phyloP scores from a whole-genome alignment of 495 filamentous ascomycete species.

The Wilcoxina mikolae region DNA sequence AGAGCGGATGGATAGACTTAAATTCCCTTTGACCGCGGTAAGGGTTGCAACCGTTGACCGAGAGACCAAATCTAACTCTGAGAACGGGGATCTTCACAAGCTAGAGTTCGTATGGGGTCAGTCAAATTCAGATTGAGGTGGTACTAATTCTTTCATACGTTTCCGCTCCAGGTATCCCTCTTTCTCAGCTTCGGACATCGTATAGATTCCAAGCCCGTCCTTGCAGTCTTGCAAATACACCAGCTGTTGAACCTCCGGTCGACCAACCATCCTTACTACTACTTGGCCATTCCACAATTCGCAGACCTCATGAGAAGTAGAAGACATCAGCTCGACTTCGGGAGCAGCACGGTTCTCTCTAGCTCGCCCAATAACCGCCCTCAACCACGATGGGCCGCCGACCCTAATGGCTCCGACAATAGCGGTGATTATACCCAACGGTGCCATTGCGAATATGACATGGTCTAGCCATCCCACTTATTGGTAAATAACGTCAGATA shows the following conservation, averaged over 20 bases:
- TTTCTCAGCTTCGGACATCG: not conserved
- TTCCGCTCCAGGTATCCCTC: not conserved
- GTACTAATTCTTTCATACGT: not conserved
- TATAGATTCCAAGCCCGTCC: not conserved
- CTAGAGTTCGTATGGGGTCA: too few species aligned
- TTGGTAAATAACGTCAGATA: not conserved
- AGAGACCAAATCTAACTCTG: not conserved
- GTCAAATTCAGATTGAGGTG: too few species aligned
- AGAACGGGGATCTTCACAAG: not conserved
- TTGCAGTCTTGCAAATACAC: conserved; percentile 8
- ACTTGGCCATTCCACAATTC: conserved; percentile 27
- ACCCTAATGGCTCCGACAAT: too few species aligned
- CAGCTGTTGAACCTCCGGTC: conserved; percentile 9
- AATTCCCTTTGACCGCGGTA: not conserved
- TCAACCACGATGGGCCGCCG: conserved; percentile 11
- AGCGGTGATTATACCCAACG: conserved; percentile 40
- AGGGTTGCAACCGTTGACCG: not conserved
- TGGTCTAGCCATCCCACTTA: conserved; percentile 34
- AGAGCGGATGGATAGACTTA: too few species aligned
- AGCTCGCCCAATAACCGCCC: conserved; percentile 21
- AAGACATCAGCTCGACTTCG: too few species aligned
- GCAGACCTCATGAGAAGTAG: conserved; percentile 29
- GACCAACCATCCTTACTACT: conserved; percentile 15
- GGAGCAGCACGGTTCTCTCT: conserved; percentile 20
- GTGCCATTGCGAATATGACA: conserved; percentile 40